These are phyloP conservation scores for Chlamydomonas incerta DNA, from an alignment of 139 green algal species.

Conservation along the genomic window DNA sequence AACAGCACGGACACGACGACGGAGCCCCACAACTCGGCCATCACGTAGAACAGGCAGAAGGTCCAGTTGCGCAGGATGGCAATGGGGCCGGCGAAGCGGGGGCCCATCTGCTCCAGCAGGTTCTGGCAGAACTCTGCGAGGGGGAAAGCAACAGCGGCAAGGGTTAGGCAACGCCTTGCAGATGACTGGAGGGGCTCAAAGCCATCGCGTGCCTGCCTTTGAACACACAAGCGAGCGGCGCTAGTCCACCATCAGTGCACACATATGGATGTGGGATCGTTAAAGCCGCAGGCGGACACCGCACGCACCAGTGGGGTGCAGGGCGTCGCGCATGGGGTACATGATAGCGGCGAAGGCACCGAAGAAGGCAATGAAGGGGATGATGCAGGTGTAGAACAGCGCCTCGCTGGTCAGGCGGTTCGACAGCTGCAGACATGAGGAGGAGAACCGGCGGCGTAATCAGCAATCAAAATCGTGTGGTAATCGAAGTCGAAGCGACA, in stretches of 20 bases:
- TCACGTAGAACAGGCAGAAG: conserved; percentile 99
- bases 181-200: too few relatives aligned
- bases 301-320: conserved; percentile 90
- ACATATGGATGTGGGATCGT: too few relatives aligned
- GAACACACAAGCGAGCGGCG: too few relatives aligned
- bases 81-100: conserved; percentile 93
- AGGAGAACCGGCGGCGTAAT: not conserved
- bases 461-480: not conserved
- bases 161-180: too few relatives aligned
- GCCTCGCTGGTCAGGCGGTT: conserved; percentile 90
- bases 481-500: too few relatives aligned
- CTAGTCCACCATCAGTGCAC: too few relatives aligned
- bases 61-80: conserved; percentile 99
- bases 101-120: conserved; percentile 81
- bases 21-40: conserved; percentile 99
- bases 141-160: too few relatives aligned
- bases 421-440: conserved; percentile 75
- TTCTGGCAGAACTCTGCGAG: conserved; percentile 78
- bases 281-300: too few relatives aligned
- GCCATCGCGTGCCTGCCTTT: too few relatives aligned
- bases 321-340: conserved; percentile 91
- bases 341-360: conserved; percentile 95
- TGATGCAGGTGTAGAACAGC: conserved; percentile 99
- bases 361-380: conserved; percentile 99
- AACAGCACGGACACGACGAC: conserved; percentile 99